phyloP scores from a whole-genome alignment of 768 basidiomycete species.

The Russula foetens region DNA sequence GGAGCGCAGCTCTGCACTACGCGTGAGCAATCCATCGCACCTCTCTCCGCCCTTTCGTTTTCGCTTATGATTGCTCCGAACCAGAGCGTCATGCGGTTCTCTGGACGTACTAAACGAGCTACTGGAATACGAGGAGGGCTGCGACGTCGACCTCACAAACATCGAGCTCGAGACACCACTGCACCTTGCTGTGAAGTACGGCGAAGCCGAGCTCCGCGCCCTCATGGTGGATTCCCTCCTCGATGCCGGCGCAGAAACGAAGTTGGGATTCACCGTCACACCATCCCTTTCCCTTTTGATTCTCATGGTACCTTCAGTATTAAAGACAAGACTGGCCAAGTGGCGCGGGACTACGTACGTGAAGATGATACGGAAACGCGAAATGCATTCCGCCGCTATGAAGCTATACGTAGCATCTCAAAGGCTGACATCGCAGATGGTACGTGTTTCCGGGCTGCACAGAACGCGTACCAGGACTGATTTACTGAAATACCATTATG shows the following conservation, averaged over 20 bases:
- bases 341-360: constrained; percentile 47
- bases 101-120: constrained; percentile 62
- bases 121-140: constrained; percentile 64
- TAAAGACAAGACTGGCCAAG: constrained; percentile 60
- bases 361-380: constrained; percentile 43
- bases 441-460: constrained; percentile 23
- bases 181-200: constrained; percentile 58
- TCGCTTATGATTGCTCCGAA: neutral
- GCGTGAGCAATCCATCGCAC: constrained; percentile 42
- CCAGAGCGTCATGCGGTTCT: constrained; percentile 48
- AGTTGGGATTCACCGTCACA: constrained; percentile 32
- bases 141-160: constrained; percentile 78
- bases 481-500: constrained; percentile 23
- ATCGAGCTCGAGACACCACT: constrained; percentile 68
- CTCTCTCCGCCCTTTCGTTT: neutral
- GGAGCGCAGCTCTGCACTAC: constrained; percentile 51
- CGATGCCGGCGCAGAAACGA: constrained; percentile 72
- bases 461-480: neutral
- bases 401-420: constrained; percentile 44
- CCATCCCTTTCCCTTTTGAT: neutral
- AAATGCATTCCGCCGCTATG: constrained; percentile 43
- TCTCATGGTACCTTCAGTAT: constrained; percentile 37
- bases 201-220: constrained; percentile 44
- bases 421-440: constrained; percentile 59
- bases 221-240: constrained; percentile 55